Evolutionary conservation across 2,329 filamentous ascomycete genomes (phyloP).

Genomic region (Diaporthe citri): DNA sequence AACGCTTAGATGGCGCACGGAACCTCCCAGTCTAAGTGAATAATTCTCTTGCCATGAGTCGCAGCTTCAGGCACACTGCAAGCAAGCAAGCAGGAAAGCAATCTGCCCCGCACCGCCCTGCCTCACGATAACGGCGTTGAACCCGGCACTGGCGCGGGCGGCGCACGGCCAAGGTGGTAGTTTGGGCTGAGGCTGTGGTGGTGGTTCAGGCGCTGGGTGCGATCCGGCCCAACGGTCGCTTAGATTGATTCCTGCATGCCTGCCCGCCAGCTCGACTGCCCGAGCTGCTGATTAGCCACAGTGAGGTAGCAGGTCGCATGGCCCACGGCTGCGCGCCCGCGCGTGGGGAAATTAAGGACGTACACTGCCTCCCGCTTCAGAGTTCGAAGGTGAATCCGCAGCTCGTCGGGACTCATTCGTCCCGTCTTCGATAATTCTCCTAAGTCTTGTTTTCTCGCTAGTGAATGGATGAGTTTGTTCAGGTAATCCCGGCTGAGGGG

Average conservation of each 20-base stretch:
- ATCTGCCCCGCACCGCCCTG: not conserved
- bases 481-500: not conserved
- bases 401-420: constrained; percentile 6
- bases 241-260: not conserved
- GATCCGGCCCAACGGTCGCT: constrained; percentile 2
- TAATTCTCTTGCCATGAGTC: not conserved
- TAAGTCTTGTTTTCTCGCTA: not conserved
- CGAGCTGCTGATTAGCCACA: not conserved
- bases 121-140: not conserved
- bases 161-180: constrained; percentile 20
- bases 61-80: not conserved
- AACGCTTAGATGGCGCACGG: not conserved
- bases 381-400: constrained; percentile 26
- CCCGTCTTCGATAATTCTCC: constrained; percentile 27
- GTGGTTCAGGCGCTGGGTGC: not conserved
- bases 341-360: constrained; percentile 5
- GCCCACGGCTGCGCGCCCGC: not conserved
- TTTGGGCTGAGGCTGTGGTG: constrained; percentile 14
- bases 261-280: not conserved
- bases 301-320: not conserved
- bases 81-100: too few relatives aligned
- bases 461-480: not conserved
- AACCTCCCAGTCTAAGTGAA: not conserved
- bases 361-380: constrained; percentile 20
- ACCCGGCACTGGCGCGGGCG: not conserved